Conservation (phyloP, 148 eudicot species). For the Beta vulgaris region DNA sequence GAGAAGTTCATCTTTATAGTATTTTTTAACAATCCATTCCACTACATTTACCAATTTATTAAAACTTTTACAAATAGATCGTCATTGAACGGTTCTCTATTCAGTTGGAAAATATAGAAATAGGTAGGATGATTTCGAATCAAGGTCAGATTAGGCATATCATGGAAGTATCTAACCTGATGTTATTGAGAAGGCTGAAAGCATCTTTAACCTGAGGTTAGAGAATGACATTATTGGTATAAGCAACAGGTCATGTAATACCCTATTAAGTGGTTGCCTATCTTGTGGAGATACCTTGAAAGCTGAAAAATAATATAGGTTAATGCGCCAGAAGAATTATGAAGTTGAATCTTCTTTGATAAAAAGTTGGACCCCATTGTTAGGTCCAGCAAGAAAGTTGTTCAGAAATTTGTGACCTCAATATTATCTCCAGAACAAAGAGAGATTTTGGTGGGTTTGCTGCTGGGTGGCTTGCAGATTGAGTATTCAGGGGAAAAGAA, state of each 20-base stretch:
- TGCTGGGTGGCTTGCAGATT: conserved; percentile 71
- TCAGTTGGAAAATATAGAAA: too few species aligned
- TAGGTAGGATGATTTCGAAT: too few species aligned
- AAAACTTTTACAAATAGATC: too few species aligned
- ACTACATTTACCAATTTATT: too few species aligned
- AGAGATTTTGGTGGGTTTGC: conserved; percentile 78
- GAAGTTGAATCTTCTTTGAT: conserved; percentile 52
- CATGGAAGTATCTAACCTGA: too few species aligned
- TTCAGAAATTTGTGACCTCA: conserved; percentile 39
- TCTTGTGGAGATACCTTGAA: conserved; percentile 44
- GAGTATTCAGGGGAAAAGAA: conserved; percentile 44
- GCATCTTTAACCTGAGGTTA: conserved; percentile 69
- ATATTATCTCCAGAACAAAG: conserved; percentile 78
- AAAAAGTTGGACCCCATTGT: conserved; percentile 47
- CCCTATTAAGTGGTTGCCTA: conserved; percentile 64
- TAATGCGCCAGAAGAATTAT: conserved; percentile 72
- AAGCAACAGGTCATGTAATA: conserved; percentile 54
- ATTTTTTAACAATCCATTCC: too few species aligned
- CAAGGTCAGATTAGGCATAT: too few species aligned
- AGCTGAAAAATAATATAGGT: conserved; percentile 57
- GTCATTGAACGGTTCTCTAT: too few species aligned
- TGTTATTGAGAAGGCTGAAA: conserved; percentile 69
- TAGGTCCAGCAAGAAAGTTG: conserved; percentile 41
- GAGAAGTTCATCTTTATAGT: too few species aligned
- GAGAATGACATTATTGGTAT: conserved; percentile 60